Percentiles rank a stretch among this genome's conserved stretches.
Conservation (phyloP, 116 monocot genomes). For the Trichopus zeylanicus region DNA sequence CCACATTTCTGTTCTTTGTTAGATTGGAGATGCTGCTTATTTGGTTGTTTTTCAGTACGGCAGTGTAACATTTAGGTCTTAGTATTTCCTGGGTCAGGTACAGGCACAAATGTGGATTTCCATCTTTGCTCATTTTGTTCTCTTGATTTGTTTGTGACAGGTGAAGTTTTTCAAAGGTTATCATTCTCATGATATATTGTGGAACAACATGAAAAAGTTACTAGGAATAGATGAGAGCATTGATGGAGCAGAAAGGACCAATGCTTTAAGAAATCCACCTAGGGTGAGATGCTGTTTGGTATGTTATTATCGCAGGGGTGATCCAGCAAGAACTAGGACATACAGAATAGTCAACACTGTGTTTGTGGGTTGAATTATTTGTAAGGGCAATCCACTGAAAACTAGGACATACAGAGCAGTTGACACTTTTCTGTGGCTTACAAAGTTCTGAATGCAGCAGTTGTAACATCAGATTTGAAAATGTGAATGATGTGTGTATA, state of each 20-base stretch:
- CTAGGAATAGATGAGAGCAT: slow-evolving; percentile 35
- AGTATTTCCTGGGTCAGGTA: no score
- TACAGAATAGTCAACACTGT: slow-evolving; percentile 37
- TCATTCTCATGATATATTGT: slow-evolving; percentile 20
- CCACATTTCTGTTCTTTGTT: no score
- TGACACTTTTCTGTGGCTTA: no score
- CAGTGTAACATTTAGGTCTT: no score
- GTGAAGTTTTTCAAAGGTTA: slow-evolving; percentile 50
- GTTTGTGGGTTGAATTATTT: background rate
- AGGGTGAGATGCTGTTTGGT: slow-evolving; percentile 58
- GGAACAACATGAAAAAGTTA: slow-evolving; percentile 36
- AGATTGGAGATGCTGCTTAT: no score
- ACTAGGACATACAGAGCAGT: no score
- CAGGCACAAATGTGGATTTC: no score
- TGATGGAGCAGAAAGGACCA: background rate
- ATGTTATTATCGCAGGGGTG: slow-evolving; percentile 40
- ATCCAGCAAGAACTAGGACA: slow-evolving; percentile 45
- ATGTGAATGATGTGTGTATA: no score
- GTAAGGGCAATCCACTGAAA: no score
- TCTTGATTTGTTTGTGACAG: background rate
- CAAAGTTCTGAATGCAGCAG: no score
- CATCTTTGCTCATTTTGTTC: background rate
- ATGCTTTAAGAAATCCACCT: slow-evolving; percentile 40
- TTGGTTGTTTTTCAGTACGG: no score
- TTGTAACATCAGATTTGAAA: no score